Evolutionary conservation across 176 grass and related monocot genomes (phyloP), one percentile per base, ranked within the genome.

Genomic region (Eleusine coracana): DNA sequence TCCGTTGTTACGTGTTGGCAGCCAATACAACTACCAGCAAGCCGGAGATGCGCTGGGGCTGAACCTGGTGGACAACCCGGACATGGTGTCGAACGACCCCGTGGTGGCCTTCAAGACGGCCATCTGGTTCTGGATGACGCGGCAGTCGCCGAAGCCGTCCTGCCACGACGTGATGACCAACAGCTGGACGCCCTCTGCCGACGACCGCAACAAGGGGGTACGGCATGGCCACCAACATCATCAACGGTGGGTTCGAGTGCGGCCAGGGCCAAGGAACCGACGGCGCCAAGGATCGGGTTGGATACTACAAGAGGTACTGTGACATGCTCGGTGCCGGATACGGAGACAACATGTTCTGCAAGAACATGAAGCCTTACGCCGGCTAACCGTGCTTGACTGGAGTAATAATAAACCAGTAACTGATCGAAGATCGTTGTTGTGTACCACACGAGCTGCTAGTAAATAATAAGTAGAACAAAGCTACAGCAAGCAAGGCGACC

Each of bases 121-220:
- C 64, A 39, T 80, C 64, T 80, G 77, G 77, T 80, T 80, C 64
- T 80, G 77, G 77, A 80, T 80, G 77, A 80, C 77, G 77, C 63
- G 28, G 77, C 77, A 79, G 77, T 0, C 1, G 10, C 3, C 77
- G 0, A 79, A 79, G 77, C 77, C 77, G 62, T 79, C 77, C 63
- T 79, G 77, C 77, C 77, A 79, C 62, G 63, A 13, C 63, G 77
- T 79, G 29, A 68, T 79, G 45, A 79, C 77, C 45, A 18, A 11
- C 29, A 6, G 3, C 10, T 79, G 77, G 77, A 38, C 44, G 62
- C 77, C 77, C 28, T 2, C 44, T 29, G 77, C 62, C 77, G 62
- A 0, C 77, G 77, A 79, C 77, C 18, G 45, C 62, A 8, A 1
- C 77, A 29, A 28, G 0, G 63, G 77, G 84, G 2, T 86, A 74